Conservation (phyloP, 78 protist species). For the Dictyostelium brefeldianum region DNA sequence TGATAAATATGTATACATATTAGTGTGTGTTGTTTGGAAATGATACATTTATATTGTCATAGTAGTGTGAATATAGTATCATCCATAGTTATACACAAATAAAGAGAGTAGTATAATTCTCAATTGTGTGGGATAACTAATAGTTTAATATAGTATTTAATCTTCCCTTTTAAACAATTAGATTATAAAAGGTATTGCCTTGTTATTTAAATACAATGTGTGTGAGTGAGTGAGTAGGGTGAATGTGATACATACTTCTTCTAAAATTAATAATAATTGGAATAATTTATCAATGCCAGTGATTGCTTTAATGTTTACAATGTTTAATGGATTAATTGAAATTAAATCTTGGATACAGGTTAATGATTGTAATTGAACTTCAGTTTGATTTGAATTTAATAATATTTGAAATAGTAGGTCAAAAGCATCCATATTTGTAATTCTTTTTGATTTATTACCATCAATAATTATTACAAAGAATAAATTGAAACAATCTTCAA, state of each 20-base stretch:
- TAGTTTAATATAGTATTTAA: neutral
- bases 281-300: slow-evolving; percentile 66
- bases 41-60: too few species aligned
- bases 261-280: slow-evolving; percentile 46
- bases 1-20: too few species aligned
- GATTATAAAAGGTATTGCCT: neutral
- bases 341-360: slow-evolving; percentile 75
- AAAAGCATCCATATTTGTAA: slow-evolving; percentile 49
- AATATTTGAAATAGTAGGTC: slow-evolving; percentile 48
- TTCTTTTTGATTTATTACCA: slow-evolving; percentile 44
- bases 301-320: slow-evolving; percentile 49
- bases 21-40: neutral
- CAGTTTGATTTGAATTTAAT: slow-evolving; percentile 31
- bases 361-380: slow-evolving; percentile 52
- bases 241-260: neutral
- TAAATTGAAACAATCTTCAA: slow-evolving; percentile 41
- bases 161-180: slow-evolving; percentile 13
- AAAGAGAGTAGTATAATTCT: too few species aligned
- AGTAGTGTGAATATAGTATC: too few species aligned
- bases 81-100: too few species aligned
- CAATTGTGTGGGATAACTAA: neutral
- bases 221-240: too few species aligned
- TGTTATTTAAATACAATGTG: too few species aligned
- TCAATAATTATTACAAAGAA: slow-evolving; percentile 59
- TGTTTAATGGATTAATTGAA: slow-evolving; percentile 71